Base-by-base conservation (phyloP, 805 yeast species). In the Zygoascus flipseniorum region DNA sequence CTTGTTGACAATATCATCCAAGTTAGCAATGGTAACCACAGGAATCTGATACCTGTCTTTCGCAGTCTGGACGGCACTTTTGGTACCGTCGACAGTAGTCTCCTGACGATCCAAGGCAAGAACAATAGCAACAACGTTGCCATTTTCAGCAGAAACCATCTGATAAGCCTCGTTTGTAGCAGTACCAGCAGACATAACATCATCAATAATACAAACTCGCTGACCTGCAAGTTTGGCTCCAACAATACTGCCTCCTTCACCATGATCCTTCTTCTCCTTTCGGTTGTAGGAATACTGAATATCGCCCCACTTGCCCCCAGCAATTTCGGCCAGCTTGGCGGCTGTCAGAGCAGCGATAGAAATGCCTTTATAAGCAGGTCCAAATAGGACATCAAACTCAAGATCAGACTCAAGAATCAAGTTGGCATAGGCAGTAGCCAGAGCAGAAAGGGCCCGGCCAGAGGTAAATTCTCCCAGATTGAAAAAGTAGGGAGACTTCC, bases 361-460 rank as follows among this genome's bases (percentile, higher is more conserved):
- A 62, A 92, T 92, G 18, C 99, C 99, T 73, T 93, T 93, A 72
- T 92, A 92, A 31, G 99, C 99, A 10, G 99, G 99, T 8, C 99
- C 99, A 65, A 92, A 92, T 52, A 92, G 73, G 44, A 93, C 82
- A 64, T 92, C 98, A 62, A 92, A 90, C 67, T 89, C 84, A 50
- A 92, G 65, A 5, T 85, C 92, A 0, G 92, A 79, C 48, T 79
- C 82, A 60, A 90, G 82, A 60, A 92, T 92, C 31, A 96, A 86
- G 54, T 80, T 77, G 31, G 99, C 98, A 66, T 90, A 93, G 6
- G 96, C 85, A 5, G 84, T 79, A 19, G 96, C 97, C 61, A 92
- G 75, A 43, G 82, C 80, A n/a, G 88, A 80, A 56, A 92, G 75
- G 54, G 85, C 77, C 59, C 78, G 79, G 41, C 96, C 97, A 8